Evolutionary conservation across 1,284 basidiomycete genomes (phyloP).

Genomic region (Sporisorium exsertum): DNA sequence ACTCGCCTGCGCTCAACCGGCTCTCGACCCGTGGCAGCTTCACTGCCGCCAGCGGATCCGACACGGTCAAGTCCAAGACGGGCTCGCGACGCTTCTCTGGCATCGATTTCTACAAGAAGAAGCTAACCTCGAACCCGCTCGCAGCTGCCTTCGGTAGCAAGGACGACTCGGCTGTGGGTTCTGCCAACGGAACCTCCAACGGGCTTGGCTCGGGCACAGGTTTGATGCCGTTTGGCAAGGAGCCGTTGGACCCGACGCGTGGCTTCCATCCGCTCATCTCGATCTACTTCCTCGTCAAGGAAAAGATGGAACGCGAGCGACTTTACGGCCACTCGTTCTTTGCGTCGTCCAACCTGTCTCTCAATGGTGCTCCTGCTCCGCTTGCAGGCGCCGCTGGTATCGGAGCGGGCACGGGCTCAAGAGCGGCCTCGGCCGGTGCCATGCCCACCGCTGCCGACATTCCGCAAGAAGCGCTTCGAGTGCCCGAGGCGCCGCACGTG

Average conservation of each 20-base stretch:
- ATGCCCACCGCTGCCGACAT: conserved; percentile 68
- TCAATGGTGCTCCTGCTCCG: conserved; percentile 54
- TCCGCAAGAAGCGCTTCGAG: conserved; percentile 62
- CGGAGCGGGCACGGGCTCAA: conserved; percentile 19
- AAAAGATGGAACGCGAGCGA: conserved; percentile 92
- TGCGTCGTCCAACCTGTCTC: conserved; percentile 84
- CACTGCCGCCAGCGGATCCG: conserved; percentile 15
- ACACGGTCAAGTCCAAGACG: conserved; percentile 52
- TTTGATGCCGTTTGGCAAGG: conserved; percentile 61
- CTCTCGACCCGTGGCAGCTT: conserved; percentile 36
- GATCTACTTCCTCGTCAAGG: conserved; percentile 93
- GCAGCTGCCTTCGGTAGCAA: conserved; percentile 52
- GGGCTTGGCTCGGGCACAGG: conserved; percentile 51
- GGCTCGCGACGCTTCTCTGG: conserved; percentile 80
- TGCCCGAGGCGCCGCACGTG: conserved; percentile 63
- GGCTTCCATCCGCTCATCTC: conserved; percentile 95
- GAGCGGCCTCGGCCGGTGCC: conserved; percentile 30
- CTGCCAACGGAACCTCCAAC: conserved; percentile 35
- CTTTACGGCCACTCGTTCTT: conserved; percentile 94
- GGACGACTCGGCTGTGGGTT: conserved; percentile 36
- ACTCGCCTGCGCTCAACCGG: conserved; percentile 32
- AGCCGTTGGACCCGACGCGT: conserved; percentile 81
- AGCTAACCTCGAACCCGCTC: conserved; percentile 72
- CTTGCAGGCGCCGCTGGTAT: conserved; percentile 12
- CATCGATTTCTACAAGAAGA: conserved; percentile 92